Conservation (phyloP, 345 rosid genomes). For the Citropsis articulata region DNA sequence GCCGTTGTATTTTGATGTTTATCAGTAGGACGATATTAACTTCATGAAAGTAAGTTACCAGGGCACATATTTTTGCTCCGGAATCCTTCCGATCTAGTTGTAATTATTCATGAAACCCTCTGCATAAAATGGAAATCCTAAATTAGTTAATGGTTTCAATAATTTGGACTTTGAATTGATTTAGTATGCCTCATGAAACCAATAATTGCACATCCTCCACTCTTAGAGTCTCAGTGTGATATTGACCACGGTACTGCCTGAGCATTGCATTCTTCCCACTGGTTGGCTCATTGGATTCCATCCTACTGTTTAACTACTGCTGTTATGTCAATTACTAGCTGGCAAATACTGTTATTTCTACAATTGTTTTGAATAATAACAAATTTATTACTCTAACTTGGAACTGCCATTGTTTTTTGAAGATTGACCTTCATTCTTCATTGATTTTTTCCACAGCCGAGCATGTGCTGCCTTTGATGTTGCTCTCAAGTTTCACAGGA, state of each 20-base stretch:
- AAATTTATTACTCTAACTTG: no score
- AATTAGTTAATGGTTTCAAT: no score
- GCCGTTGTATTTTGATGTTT: no score
- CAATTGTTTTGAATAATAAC: neutral
- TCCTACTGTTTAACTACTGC: neutral
- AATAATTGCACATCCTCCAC: neutral
- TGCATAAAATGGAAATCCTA: no score
- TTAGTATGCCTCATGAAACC: neutral
- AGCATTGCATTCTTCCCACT: neutral
- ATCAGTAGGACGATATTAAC: no score
- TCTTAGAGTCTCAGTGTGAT: neutral
- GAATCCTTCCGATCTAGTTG: no score
- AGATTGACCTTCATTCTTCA: neutral
- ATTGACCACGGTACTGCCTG: neutral
- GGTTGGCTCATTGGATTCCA: neutral
- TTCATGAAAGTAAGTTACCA: no score
- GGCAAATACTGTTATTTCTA: neutral
- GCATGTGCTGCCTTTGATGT: no score
- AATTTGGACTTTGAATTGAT: neutral
- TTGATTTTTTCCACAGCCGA: no score
- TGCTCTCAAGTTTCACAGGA: no score
- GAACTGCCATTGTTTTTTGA: no score
- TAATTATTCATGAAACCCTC: neutral
- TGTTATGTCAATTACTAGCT: neutral
- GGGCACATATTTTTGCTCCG: no score